Evolutionary conservation across 1,139 yeast species (phyloP), one percentile per base, ranked within the genome.

Genomic region (Citeromyces hawaiiensis): DNA sequence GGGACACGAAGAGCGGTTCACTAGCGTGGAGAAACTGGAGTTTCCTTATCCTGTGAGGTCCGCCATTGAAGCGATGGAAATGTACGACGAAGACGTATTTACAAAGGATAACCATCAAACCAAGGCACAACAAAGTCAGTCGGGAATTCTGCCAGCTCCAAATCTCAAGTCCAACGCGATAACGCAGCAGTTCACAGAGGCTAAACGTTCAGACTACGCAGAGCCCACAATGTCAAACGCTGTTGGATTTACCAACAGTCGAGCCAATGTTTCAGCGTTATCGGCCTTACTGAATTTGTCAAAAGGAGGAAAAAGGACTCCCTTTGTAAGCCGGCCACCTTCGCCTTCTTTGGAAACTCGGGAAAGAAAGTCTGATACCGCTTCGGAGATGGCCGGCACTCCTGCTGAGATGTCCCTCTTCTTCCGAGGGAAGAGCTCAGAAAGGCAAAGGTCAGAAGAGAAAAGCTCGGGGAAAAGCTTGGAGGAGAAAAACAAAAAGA

Each of bases 1-100:
- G 81, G 97, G 88, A 49, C 85, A 83, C 49, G 96, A 88, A 51
- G 66, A 78, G 39, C 75, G 75, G 47, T 72, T 78, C 7, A 71
- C 79, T 29, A 68, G 76, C 13, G 71, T 85, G 19, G 78, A 75
- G 32, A 65, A 81, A 37, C 60, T 81, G 41, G 60, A 55, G 30
- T 36, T 43, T 3, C 41, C 45, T 36, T 35, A 57, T n/a, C 48
- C 47, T 14, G 27, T 56, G n/a, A 56, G 51, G 37, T 53, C 66
- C 1, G 56, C 64, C 5, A 38, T 60, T 2, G 76, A 70, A 17
- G 64, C 71, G 2, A 73, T 73, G 79, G 71, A 72, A 35, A 61
- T 60, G 4, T 72, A 83, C 49, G 96, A 88, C 51, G 56, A 61
- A 4, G 63, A 60, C 16, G 59, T 72, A 1, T 80, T 80, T 53